Conservation (phyloP, 192 early-diverging fungal genomes). For the Diversispora eburnea region DNA sequence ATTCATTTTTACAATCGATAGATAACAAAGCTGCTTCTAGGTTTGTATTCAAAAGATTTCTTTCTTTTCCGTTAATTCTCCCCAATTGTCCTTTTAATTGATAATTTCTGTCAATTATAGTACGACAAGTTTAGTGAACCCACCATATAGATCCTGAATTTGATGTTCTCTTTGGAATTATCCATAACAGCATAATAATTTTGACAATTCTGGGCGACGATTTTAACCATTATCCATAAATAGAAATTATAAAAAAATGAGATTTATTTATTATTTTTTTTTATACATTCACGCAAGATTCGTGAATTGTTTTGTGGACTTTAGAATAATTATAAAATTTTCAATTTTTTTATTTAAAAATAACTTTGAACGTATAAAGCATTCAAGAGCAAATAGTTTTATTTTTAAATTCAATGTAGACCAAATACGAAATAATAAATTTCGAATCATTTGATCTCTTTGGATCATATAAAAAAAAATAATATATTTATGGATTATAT, state of each 20-base stretch:
- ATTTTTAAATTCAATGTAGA: no score
- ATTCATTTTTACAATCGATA: slow-evolving; percentile 15
- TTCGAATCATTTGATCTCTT: no score
- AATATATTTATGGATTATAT: not conserved
- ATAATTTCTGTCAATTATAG: not conserved
- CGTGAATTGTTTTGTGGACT: no score
- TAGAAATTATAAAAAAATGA: no score
- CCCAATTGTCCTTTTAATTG: not conserved
- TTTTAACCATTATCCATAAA: no score
- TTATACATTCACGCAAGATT: no score
- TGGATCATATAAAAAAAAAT: not conserved
- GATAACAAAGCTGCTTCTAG: slow-evolving; percentile 11
- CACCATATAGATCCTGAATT: slow-evolving; percentile 13
- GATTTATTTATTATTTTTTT: no score
- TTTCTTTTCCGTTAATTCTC: not conserved
- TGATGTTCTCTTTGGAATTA: not conserved
- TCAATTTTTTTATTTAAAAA: no score
- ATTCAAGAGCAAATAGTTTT: no score
- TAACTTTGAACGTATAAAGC: no score
- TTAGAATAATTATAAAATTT: no score
- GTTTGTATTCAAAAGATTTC: slow-evolving; percentile 3
- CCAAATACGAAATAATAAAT: no score
- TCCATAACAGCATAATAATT: not conserved
- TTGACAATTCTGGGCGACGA: not conserved
- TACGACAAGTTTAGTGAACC: slow-evolving; percentile 18